Evolutionary conservation across 108 stramenopile species (phyloP), one percentile per base, ranked within the genome.

Genomic region (Cyclotella cryptica): DNA sequence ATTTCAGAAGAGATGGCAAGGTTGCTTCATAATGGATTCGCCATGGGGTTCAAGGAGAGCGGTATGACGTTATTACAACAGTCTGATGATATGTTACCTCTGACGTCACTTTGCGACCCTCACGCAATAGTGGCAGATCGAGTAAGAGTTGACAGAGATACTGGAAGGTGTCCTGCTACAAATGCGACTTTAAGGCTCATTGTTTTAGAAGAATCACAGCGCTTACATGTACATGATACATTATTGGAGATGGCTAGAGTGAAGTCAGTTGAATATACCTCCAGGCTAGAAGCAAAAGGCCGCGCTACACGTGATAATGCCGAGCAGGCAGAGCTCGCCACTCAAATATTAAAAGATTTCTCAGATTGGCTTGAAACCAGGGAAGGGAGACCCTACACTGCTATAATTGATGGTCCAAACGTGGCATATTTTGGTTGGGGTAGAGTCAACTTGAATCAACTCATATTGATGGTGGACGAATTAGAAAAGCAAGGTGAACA

Each of bases 401-500:
- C 67, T 10, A 68, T 68, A 17, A 39, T 68, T 39, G 84, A 85
- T 40, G 84, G 84, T 1, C 77, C 84, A 15, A 85, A 85, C 49
- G 80, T 82, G 27, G 84, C 81, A 30, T 85, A 80, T 71, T 85
- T 85, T 55, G 84, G 84, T 12, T 82, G 81, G 80, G 84, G 84
- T 9, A 75, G 57, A 59, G 53, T 85, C 53, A 82, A 82, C 44
- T 60, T 82, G 29, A 42, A 78, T 61, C 84, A 85, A 57, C 77
- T 85, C 15, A 49, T 83, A 41, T 84, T 85, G 51, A 88, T 93
- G 64, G 87, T 93, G 17, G 86, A 87, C 61, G 84, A 82, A 26
- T 59, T 96, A 71, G 90, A 93, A 66, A 68, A 51, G 72, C 66
- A 58, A 62, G 77, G 81, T 5, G 84, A 85, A 71, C 41, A 74